A percentile compares a stretch with the other conserved stretches of the same genome.
Evolutionary conservation across 163 green algal genomes (phyloP).

Genomic region (Coccomyxa subellipsoidea): DNA sequence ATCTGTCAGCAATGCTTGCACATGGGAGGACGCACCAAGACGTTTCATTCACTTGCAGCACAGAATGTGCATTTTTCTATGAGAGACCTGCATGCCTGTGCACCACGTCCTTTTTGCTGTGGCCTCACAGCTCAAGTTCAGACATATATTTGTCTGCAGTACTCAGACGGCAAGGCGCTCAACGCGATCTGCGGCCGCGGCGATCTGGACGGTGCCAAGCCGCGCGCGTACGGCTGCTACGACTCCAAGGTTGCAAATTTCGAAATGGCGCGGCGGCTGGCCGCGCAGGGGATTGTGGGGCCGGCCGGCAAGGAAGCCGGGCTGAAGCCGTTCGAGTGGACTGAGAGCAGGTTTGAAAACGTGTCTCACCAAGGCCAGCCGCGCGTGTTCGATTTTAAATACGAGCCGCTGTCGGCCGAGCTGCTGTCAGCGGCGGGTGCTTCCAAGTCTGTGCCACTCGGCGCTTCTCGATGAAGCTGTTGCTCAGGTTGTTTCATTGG

Average conservation of each 20-base stretch:
- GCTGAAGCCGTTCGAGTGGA: background rate
- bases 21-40: no score
- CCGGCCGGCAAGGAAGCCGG: conserved; percentile 34
- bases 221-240: conserved; percentile 54
- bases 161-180: conserved; percentile 38
- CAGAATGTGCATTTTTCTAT: no score
- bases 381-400: conserved; percentile 49
- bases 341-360: conserved; percentile 5
- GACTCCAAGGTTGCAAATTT: conserved; percentile 62
- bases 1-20: no score
- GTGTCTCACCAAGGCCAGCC: conserved; percentile 43
- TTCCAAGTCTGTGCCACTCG: background rate
- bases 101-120: no score
- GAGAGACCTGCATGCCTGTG: no score
- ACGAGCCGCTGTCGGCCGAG: conserved; percentile 32
- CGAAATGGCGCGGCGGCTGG: conserved; percentile 37
- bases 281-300: conserved; percentile 56
- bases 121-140: no score
- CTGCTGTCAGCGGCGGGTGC: background rate
- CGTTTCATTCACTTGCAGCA: no score
- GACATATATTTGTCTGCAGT: conserved; percentile 10
- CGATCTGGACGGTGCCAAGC: conserved; percentile 50
- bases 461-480: background rate
- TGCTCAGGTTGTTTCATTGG: no score
- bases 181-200: conserved; percentile 54